These are phyloP conservation scores for Phytopythium montanum DNA, from an alignment of 352 stramenopile genomes.

Conservation along the genomic window DNA sequence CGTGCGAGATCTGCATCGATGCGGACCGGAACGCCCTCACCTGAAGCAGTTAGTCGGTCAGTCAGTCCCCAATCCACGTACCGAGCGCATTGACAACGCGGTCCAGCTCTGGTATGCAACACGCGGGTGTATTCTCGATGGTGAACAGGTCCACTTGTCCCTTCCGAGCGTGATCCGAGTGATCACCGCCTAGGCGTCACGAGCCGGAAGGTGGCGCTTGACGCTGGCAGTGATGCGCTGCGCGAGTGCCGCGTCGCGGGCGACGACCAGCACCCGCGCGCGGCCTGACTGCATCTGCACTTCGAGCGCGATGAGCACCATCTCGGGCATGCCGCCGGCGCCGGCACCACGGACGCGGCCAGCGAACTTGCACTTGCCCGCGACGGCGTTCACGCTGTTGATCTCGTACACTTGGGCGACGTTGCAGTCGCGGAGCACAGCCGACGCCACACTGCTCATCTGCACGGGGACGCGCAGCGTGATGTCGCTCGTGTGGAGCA, in stretches of 20 bases:
- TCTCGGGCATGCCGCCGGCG: slow-evolving; percentile 24
- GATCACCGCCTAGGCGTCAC: neutral
- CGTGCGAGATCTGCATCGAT: slow-evolving; percentile 16
- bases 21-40: neutral
- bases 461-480: slow-evolving; percentile 41
- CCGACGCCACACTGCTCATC: slow-evolving; percentile 46
- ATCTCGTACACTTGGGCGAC: slow-evolving; percentile 75
- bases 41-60: neutral
- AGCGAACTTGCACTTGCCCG: slow-evolving; percentile 71
- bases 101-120: neutral
- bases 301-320: slow-evolving; percentile 55
- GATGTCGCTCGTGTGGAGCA: slow-evolving; percentile 61
- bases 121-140: neutral
- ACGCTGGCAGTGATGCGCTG: slow-evolving; percentile 49
- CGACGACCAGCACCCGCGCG: slow-evolving; percentile 57
- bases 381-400: slow-evolving; percentile 54
- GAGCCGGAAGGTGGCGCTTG: slow-evolving; percentile 34
- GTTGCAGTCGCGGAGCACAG: slow-evolving; percentile 52
- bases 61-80: slow-evolving; percentile 1
- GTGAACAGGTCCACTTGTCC: neutral
- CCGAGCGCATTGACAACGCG: neutral
- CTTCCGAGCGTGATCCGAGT: neutral
- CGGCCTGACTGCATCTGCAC: slow-evolving; percentile 64
- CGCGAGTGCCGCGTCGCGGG: slow-evolving; percentile 44
- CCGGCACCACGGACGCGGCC: slow-evolving; percentile 45